Percentiles rank a stretch among this genome's conserved stretches.
phyloP scores from a whole-genome alignment of 2,329 filamentous ascomycete genomes.

The Talaromyces sp. region DNA sequence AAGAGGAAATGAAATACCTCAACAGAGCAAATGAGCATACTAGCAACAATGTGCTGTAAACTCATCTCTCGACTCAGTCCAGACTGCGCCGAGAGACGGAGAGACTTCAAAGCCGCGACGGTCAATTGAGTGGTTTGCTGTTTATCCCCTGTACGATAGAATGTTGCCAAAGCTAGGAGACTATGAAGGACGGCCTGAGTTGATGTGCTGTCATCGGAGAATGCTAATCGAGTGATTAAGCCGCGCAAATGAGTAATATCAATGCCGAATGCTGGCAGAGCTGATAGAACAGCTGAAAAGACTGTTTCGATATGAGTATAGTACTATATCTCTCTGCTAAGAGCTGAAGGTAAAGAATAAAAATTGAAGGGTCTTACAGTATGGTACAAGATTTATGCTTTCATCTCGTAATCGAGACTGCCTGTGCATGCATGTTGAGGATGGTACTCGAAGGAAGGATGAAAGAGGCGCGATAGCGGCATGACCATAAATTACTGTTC shows the following conservation, averaged over 20 bases:
- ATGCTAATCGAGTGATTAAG: neutral
- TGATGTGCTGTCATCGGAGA: neutral
- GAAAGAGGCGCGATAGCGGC: neutral
- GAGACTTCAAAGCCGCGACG: neutral
- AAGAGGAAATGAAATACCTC: neutral
- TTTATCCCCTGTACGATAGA: neutral
- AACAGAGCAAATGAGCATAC: conserved; percentile 4
- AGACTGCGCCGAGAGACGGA: neutral
- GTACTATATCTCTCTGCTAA: neutral
- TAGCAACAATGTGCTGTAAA: conserved; percentile 7
- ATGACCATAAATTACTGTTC: neutral
- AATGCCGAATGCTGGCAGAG: conserved; percentile 1
- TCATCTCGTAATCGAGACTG: neutral
- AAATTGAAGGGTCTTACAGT: neutral
- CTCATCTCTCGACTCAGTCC: neutral
- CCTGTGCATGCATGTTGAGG: neutral
- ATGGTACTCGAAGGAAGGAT: neutral
- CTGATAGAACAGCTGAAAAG: neutral
- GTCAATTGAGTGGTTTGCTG: neutral
- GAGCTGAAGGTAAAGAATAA: too few species aligned
- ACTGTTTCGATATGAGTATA: neutral
- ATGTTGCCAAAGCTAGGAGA: neutral
- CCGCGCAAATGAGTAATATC: neutral
- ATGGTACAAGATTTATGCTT: conserved; percentile 4
- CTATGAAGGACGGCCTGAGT: conserved; percentile 3